Evolutionary conservation across 495 filamentous ascomycete genomes (phyloP), one percentile per base, ranked within the genome.

Genomic region (Copromyces sp.): DNA sequence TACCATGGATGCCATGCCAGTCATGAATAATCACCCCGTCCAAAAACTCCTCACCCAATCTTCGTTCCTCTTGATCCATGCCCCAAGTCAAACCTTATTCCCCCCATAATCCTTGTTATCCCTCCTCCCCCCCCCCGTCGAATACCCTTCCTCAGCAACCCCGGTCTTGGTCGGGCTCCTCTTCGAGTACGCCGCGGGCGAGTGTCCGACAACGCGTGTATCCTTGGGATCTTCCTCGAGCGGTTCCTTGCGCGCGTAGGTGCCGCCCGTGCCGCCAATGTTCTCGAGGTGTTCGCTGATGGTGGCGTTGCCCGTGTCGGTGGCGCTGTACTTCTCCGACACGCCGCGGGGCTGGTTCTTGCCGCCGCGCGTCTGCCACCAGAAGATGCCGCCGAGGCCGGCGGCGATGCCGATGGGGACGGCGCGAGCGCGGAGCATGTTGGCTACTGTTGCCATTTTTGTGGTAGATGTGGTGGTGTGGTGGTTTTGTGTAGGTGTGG

Each of bases 311-410:
- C 69, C 29, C 24, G 17, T 40, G 4, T 61, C 68, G 8, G 16
- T 4, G 24, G 29, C 24, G 3, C 42, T 24, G 39, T 75, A 39
- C 9, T 39, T 68, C 44, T 40, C 38, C 8, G 75, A 65, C 1
- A 68, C 70, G 32, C 73, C 68, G 40, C 72, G 73, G 14, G 78
- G 77, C 71, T 80, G 77, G 61, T 73, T 71, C 14, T 39, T 42
- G n/a, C 72, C 78, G 42, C 78, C 78, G 17, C 68, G 71, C 29
- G 78, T 80, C n/a, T 47, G 41, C 71, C 71, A 80, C 9, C 71
- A 70, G n/a, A 79, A 68, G 32, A 74, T 68, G 47, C 70, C 69
- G 45, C 72, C 71, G 69, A 80, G 4, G 44, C 39, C 77, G 4
- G 44, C 65, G 1, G 65, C 73, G 38, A 74, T 44, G 53, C 73